A percentile compares a stretch with the other conserved stretches of the same genome.
These are phyloP conservation scores for Chernovozyma sophiae-reginae DNA, from an alignment of 1,139 yeast genomes.

Conservation along the genomic window DNA sequence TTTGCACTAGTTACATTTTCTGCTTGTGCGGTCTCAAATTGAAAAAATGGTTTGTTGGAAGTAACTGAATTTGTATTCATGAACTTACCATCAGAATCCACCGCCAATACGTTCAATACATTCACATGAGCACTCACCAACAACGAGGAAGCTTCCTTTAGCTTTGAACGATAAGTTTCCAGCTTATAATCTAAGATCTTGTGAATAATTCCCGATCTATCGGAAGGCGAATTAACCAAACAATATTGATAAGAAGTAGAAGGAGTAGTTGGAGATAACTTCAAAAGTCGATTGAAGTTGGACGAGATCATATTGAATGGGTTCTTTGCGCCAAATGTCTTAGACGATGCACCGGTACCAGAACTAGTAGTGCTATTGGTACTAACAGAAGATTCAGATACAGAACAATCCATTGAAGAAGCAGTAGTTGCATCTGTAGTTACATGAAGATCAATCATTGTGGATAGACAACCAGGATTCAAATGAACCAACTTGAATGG, in stretches of 20 bases:
- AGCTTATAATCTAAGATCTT: conserved; percentile 22
- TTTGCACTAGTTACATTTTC: neutral
- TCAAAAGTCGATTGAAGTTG: conserved; percentile 30
- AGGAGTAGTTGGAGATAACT: conserved; percentile 14
- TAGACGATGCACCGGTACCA: conserved; percentile 1
- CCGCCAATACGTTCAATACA: conserved; percentile 33
- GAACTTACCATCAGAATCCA: conserved; percentile 21
- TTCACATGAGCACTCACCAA: conserved; percentile 34
- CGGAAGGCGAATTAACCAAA: neutral
- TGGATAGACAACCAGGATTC: conserved; percentile 51
- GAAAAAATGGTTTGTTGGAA: conserved; percentile 21
- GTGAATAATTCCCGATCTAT: conserved; percentile 12
- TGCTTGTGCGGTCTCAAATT: conserved; percentile 13
- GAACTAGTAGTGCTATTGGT: neutral
- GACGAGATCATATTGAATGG: conserved; percentile 33
- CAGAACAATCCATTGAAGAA: neutral
- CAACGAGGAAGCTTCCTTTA: conserved; percentile 20
- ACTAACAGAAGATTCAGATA: neutral
- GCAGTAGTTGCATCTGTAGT: conserved; percentile 5
- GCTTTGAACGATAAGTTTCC: conserved; percentile 18
- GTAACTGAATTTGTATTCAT: conserved; percentile 17
- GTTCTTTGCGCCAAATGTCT: conserved; percentile 14
- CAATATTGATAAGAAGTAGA: conserved; percentile 5
- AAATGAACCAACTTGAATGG: conserved; percentile 49
- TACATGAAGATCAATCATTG: conserved; percentile 16